Evolutionary conservation across 257 asterid species (phyloP).

Genomic region (Nemophila menziesii): DNA sequence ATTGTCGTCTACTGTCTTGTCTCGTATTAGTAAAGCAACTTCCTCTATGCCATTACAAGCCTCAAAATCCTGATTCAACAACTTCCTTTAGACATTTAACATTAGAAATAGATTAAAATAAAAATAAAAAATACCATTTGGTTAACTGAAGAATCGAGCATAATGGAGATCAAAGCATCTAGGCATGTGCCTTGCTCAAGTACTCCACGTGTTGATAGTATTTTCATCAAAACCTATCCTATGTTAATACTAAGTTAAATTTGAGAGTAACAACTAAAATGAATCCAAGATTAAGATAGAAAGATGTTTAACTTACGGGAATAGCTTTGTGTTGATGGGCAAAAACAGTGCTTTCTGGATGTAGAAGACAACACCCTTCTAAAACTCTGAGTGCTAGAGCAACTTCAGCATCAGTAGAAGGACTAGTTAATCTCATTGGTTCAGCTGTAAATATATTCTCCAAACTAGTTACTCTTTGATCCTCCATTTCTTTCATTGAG

Average conservation of each 20-base stretch:
- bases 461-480: slow-evolving; percentile 51
- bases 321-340: slow-evolving; percentile 83
- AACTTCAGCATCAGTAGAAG: slow-evolving; percentile 83
- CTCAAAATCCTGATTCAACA: slow-evolving; percentile 63
- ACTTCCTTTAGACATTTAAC: not conserved
- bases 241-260: slow-evolving; percentile 11
- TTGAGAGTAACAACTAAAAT: not conserved
- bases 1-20: slow-evolving; percentile 67
- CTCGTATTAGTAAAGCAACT: slow-evolving; percentile 66
- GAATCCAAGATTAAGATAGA: not conserved
- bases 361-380: slow-evolving; percentile 93
- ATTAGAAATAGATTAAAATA: not conserved
- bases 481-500: slow-evolving; percentile 66
- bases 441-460: slow-evolving; percentile 69
- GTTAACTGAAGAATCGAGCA: slow-evolving; percentile 92
- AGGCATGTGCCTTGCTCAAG: slow-evolving; percentile 93
- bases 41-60: slow-evolving; percentile 93
- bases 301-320: slow-evolving; percentile 23
- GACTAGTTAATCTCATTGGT: slow-evolving; percentile 62
- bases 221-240: slow-evolving; percentile 74
- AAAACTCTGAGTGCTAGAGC: slow-evolving; percentile 87
- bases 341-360: slow-evolving; percentile 54
- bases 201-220: slow-evolving; percentile 69
- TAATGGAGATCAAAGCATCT: slow-evolving; percentile 71
- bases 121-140: slow-evolving; percentile 48